Conservation (phyloP, 1,284 basidiomycete genomes). For the Anthracocystis panici-leucophaei region DNA sequence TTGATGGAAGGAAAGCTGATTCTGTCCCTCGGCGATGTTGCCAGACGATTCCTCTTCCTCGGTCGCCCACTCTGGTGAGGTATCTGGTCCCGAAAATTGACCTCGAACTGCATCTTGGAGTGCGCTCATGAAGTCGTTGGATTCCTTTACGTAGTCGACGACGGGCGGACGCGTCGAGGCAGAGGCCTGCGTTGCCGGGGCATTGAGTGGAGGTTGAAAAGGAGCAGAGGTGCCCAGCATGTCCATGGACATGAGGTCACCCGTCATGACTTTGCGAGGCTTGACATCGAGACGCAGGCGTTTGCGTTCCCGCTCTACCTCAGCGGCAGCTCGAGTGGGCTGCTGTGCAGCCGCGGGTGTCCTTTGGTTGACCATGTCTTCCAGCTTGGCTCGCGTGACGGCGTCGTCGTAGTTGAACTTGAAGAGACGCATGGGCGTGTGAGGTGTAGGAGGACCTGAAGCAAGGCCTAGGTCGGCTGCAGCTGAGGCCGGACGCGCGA, state of each 20-base stretch:
- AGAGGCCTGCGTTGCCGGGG: not conserved
- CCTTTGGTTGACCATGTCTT: constrained; percentile 56
- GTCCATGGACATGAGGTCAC: constrained; percentile 47
- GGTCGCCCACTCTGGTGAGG: constrained; percentile 41
- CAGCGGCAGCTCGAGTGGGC: constrained; percentile 16
- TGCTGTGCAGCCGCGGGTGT: constrained; percentile 22
- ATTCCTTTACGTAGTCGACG: constrained; percentile 50
- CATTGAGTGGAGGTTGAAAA: not conserved
- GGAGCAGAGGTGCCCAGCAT: constrained; percentile 20
- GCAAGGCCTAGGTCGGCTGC: constrained; percentile 35
- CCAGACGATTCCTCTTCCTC: constrained; percentile 42
- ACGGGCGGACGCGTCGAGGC: constrained; percentile 14
- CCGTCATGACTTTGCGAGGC: constrained; percentile 42
- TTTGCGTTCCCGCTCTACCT: constrained; percentile 52
- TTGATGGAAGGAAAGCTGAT: constrained; percentile 29
- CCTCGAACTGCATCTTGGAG: constrained; percentile 38
- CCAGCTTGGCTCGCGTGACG: constrained; percentile 49
- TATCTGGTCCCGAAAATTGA: constrained; percentile 10
- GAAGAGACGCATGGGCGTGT: constrained; percentile 60
- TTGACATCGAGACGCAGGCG: constrained; percentile 50
- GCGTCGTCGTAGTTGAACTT: constrained; percentile 56
- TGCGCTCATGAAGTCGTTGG: constrained; percentile 38
- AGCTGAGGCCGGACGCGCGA: constrained; percentile 45
- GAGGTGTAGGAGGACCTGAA: constrained; percentile 47
- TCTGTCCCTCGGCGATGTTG: not conserved